phyloP scores from a whole-genome alignment of 1,139 yeast genomes.

The Protomyces pachydermus region DNA sequence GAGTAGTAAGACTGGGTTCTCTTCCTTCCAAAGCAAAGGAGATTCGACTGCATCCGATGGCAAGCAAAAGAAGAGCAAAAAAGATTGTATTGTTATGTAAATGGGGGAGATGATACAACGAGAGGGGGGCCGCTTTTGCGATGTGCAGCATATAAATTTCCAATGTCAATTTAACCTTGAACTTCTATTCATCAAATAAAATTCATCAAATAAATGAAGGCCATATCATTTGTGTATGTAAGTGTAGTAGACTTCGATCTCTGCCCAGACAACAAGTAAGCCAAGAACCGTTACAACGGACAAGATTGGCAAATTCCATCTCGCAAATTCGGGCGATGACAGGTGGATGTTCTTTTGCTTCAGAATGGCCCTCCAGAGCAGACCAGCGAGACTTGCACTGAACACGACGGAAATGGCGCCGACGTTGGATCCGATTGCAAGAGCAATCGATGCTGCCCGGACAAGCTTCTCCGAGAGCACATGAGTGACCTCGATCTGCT shows the following conservation, averaged over 20 bases:
- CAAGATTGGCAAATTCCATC: constrained; percentile 16
- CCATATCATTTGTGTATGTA: background rate
- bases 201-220: background rate
- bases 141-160: background rate
- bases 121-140: background rate
- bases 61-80: background rate
- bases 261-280: constrained; percentile 23
- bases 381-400: constrained; percentile 26
- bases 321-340: constrained; percentile 13
- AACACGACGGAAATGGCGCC: constrained; percentile 24
- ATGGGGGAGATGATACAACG: background rate
- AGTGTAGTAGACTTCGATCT: constrained; percentile 26
- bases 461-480: background rate
- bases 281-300: constrained; percentile 6
- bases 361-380: constrained; percentile 22
- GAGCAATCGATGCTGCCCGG: constrained; percentile 18
- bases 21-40: background rate
- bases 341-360: constrained; percentile 17
- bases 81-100: background rate
- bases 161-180: background rate
- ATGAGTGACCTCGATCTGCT: background rate
- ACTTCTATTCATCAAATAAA: background rate
- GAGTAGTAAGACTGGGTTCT: background rate
- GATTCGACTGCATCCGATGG: background rate
- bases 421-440: constrained; percentile 22